Base-by-base conservation (phyloP, 495 filamentous ascomycete genomes). In the Penicillium riverlandense region DNA sequence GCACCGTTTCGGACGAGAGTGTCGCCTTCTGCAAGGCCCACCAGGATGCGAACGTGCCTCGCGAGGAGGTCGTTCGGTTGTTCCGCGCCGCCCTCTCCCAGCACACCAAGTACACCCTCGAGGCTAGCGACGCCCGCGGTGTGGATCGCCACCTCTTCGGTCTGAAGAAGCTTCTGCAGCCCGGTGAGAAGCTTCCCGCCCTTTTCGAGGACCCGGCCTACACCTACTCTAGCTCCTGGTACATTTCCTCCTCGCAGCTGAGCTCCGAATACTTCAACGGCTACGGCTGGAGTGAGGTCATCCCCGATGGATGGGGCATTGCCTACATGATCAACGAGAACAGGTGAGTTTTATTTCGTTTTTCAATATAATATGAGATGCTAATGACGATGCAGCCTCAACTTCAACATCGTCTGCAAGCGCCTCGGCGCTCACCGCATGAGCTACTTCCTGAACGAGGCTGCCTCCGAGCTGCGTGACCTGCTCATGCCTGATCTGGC, bases 271-370 rank as follows among this genome's bases (percentile, higher is more conserved):
- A 81, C 73, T 99, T 97, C 74, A 97, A 99, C 61, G 94, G 94
- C 11, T 99, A 99, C 71, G 94, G 94, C 29, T 99, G 94, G 94
- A 94, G 88, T 59, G 91, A 99, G 77, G 94, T 99, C 13, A 85
- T 97, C 45, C 91, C 97, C 61, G 87, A 83, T 32, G 92, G 92
- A 11, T 99, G 88, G 63, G 92, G 94, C 14, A 95, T 99, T 65
- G 94, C 94, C 10, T 99, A 99, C 57, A 99, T 99, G 94, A 96
- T 99, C 57, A 99, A 99, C 59, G 92, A 99, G 77, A 95, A 94
- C 65, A 83, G 71, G 76, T 78, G 50, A 38, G 61, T 9, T 40
- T 38, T 43, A 40, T 53, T 62, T 52, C 61, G 41, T 53, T 61
- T 43, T 52, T 31, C 50, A 15, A 13, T 29, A 22, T 22, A 22